Percentiles rank a stretch among this genome's conserved stretches.
Conservation (phyloP, 2,329 filamentous ascomycete genomes). For the Aspergillus ochraceus region DNA sequence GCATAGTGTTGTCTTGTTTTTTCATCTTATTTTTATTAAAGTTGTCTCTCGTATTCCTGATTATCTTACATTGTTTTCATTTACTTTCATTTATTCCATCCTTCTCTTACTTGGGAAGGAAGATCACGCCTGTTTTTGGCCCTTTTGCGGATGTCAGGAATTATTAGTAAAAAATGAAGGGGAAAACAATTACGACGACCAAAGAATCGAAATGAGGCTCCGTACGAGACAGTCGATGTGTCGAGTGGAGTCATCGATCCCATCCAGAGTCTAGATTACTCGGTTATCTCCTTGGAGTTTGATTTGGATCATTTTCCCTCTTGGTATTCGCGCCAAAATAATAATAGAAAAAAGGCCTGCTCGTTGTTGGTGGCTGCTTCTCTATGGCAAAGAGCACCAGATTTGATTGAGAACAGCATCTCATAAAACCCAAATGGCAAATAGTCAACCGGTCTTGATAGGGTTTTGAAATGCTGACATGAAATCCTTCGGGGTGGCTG, state of each 20-base stretch:
- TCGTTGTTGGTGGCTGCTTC: not conserved
- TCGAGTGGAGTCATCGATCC: not conserved
- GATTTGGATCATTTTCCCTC: not conserved
- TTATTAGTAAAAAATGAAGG: not conserved
- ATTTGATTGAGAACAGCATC: not conserved
- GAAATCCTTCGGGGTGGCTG: conserved; percentile 13
- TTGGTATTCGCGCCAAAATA: not conserved
- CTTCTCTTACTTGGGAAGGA: not conserved
- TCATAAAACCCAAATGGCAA: not conserved
- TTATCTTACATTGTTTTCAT: not conserved
- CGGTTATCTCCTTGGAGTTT: not conserved
- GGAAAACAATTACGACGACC: not conserved
- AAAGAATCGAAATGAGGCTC: not conserved
- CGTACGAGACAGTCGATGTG: not conserved
- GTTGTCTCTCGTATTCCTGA: not conserved
- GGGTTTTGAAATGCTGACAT: conserved; percentile 2
- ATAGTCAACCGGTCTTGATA: not conserved
- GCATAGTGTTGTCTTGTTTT: not conserved
- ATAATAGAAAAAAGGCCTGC: not conserved
- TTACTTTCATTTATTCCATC: not conserved
- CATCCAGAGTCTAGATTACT: not conserved
- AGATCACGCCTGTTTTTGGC: not conserved
- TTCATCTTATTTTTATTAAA: not conserved
- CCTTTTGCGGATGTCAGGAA: not conserved
- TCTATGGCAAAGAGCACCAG: not conserved